Percentiles rank a stretch among this genome's conserved stretches.
Evolutionary conservation across 1,284 basidiomycete genomes (phyloP).

Genomic region (Leccinum solheimii): DNA sequence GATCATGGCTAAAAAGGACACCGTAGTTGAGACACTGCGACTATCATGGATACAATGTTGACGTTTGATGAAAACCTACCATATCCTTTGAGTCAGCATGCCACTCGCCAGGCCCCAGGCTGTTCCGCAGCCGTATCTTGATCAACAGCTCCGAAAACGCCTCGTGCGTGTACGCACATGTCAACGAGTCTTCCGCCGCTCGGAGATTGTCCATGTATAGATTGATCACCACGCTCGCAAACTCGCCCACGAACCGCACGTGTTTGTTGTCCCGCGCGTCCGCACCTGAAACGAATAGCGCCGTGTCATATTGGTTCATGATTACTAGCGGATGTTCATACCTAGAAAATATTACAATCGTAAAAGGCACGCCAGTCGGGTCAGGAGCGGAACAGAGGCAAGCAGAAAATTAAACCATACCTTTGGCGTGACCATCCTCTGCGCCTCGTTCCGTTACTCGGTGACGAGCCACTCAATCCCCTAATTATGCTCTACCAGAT

Average conservation of each 20-base stretch:
- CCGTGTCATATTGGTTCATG: slow-evolving; percentile 86
- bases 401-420: not conserved
- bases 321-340: slow-evolving; percentile 98
- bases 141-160: slow-evolving; percentile 49
- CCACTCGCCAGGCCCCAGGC: too few species aligned
- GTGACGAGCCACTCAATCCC: too few species aligned
- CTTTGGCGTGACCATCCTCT: slow-evolving; percentile 27
- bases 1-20: too few species aligned
- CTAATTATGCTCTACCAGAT: too few species aligned
- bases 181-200: slow-evolving; percentile 83
- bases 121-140: slow-evolving; percentile 73
- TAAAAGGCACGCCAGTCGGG: not conserved
- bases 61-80: too few species aligned
- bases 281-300: slow-evolving; percentile 66
- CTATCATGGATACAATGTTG: too few species aligned
- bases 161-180: slow-evolving; percentile 82
- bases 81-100: too few species aligned
- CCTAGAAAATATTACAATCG: slow-evolving; percentile 44
- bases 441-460: not conserved
- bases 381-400: not conserved
- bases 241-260: too few species aligned
- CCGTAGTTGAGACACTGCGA: too few species aligned
- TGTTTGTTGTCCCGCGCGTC: slow-evolving; percentile 53
- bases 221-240: slow-evolving; percentile 88
- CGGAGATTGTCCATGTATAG: slow-evolving; percentile 51